Conservation (phyloP, 2,329 filamentous ascomycete genomes). For the Colletotrichum tamarilloi region DNA sequence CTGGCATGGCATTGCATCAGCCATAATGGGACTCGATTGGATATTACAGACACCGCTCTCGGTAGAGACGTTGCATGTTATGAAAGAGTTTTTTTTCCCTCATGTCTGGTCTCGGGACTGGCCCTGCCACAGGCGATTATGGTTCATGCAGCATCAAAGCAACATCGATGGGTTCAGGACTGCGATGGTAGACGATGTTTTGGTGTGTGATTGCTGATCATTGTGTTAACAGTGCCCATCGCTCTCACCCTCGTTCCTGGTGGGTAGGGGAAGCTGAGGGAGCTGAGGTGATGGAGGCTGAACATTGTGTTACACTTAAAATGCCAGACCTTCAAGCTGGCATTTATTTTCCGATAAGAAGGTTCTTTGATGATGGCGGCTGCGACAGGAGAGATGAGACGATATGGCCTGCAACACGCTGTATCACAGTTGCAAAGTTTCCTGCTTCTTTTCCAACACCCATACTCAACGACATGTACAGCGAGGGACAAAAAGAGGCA, state of each 20-base stretch:
- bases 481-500: background rate
- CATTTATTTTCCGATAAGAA: background rate
- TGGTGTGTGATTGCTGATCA: constrained; percentile 8
- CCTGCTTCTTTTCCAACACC: background rate
- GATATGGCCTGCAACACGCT: background rate
- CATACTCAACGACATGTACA: background rate
- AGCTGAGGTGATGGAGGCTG: background rate
- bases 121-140: constrained; percentile 10
- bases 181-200: background rate
- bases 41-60: background rate
- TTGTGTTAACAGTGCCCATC: constrained; percentile 2
- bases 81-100: background rate
- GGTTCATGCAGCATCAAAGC: constrained; percentile 19
- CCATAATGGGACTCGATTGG: background rate
- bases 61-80: background rate
- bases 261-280: background rate
- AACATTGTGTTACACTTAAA: background rate
- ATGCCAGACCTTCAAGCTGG: background rate
- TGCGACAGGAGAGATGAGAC: background rate
- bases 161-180: constrained; percentile 1
- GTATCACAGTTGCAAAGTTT: background rate
- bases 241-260: background rate
- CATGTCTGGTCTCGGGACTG: background rate
- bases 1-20: constrained; percentile 9
- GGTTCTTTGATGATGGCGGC: background rate